Conservation (phyloP, 2,329 filamentous ascomycete species). For the Bipolaris cookei region DNA sequence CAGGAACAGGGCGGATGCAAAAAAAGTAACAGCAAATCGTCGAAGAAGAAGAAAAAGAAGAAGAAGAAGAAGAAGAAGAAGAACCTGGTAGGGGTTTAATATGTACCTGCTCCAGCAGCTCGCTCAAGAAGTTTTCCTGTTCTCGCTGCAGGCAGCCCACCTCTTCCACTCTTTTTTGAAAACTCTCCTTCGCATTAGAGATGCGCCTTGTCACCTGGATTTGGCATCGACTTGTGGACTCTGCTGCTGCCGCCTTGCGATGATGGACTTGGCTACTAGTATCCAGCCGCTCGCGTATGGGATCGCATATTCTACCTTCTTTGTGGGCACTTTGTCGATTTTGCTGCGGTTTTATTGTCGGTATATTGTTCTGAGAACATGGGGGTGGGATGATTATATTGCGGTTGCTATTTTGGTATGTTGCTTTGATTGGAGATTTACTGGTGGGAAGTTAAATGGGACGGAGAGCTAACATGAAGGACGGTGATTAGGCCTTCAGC, state of each 20-base stretch:
- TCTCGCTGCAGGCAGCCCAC: not conserved
- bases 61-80: not conserved
- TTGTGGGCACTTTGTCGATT: not conserved
- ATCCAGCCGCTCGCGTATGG: slow-evolving; percentile 4
- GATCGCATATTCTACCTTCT: slow-evolving; percentile 2
- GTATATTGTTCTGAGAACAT: slow-evolving; percentile 2
- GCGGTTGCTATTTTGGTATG: slow-evolving; percentile 2
- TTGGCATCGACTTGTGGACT: not conserved
- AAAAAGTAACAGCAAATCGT: too few species aligned
- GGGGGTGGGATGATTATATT: slow-evolving; percentile 11
- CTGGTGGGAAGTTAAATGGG: too few species aligned
- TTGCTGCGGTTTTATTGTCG: slow-evolving; percentile 10
- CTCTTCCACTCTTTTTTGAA: not conserved
- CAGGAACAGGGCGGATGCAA: too few species aligned
- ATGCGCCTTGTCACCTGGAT: not conserved
- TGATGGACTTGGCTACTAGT: not conserved
- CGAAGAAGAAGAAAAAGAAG: not conserved
- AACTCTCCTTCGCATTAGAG: not conserved
- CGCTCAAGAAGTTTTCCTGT: not conserved
- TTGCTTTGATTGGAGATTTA: too few species aligned
- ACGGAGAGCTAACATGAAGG: not conserved
- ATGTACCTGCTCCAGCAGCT: not conserved
- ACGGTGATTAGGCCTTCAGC: not conserved
- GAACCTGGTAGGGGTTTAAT: not conserved
- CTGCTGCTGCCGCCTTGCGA: not conserved